A percentile compares a stretch with the other conserved stretches of the same genome.
Conservation (phyloP, 768 basidiomycete genomes). For the Calvatia gigantea region DNA sequence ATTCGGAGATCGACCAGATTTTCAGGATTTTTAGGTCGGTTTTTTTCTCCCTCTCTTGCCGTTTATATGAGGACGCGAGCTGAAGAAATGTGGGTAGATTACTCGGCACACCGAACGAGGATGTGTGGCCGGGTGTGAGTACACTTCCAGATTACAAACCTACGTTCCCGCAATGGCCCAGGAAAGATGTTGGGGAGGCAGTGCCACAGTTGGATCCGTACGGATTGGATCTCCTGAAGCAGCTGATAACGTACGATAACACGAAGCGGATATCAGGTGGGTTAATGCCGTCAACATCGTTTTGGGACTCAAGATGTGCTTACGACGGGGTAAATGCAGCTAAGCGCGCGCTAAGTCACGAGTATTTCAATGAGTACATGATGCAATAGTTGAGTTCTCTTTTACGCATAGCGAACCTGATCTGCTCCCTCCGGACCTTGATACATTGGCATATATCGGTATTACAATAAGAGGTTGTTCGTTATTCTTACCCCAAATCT, state of each 20-base stretch:
- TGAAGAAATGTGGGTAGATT: constrained; percentile 51
- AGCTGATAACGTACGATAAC: constrained; percentile 81
- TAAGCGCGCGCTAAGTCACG: constrained; percentile 52
- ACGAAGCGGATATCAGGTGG: constrained; percentile 89
- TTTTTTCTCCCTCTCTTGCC: constrained; percentile 3
- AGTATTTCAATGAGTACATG: constrained; percentile 26
- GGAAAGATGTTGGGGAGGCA: constrained; percentile 62
- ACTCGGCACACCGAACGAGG: constrained; percentile 91
- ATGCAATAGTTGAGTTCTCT: too few species aligned
- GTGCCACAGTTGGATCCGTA: constrained; percentile 71
- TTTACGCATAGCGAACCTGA: too few species aligned
- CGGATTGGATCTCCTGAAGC: constrained; percentile 80
- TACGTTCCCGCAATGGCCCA: constrained; percentile 94
- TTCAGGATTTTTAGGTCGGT: constrained; percentile 98
- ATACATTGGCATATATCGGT: too few species aligned
- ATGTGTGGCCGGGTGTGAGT: constrained; percentile 88
- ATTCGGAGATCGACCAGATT: constrained; percentile 99
- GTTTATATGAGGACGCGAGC: neutral
- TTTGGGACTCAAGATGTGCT: constrained; percentile 41
- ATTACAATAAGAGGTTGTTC: too few species aligned
- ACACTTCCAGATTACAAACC: constrained; percentile 92
- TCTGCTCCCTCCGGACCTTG: too few species aligned
- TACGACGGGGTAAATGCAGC: constrained; percentile 34
- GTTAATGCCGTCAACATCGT: constrained; percentile 19
- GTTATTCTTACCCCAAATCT: too few species aligned